These are phyloP conservation scores for Paecilomyces sp. DNA, from an alignment of 2,329 filamentous ascomycete genomes.

Conservation along the genomic window DNA sequence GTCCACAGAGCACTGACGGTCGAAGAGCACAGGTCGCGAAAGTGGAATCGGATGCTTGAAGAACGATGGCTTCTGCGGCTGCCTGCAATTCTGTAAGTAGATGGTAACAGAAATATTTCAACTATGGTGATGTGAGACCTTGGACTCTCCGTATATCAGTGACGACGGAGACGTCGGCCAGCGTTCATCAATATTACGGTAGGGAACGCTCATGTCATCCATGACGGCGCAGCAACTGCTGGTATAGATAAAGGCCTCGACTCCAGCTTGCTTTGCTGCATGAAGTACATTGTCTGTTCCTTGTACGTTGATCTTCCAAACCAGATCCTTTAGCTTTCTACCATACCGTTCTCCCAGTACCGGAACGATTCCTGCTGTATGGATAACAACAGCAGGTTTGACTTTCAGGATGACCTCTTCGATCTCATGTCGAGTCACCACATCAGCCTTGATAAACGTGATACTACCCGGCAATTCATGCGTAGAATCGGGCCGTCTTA, in stretches of 20 bases:
- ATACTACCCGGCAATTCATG: conserved; percentile 18
- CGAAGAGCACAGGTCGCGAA: conserved; percentile 36
- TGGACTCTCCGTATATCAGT: conserved; percentile 39
- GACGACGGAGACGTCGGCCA: conserved; percentile 32
- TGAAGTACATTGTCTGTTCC: conserved; percentile 49
- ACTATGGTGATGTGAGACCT: conserved; percentile 16
- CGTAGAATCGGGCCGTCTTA: conserved; percentile 19
- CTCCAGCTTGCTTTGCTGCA: conserved; percentile 37
- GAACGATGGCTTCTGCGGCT: conserved; percentile 34
- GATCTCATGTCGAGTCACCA: conserved; percentile 22
- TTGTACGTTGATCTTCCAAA: conserved; percentile 47
- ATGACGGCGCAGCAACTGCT: conserved; percentile 49
- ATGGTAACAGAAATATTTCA: not conserved
- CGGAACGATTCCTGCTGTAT: conserved; percentile 46
- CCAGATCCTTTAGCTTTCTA: conserved; percentile 26
- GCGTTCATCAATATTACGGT: conserved; percentile 31
- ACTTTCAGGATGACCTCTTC: conserved; percentile 29
- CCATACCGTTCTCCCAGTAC: conserved; percentile 28
- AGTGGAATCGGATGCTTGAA: conserved; percentile 24
- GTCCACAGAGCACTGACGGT: conserved; percentile 38
- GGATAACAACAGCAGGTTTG: conserved; percentile 45
- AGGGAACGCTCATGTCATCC: conserved; percentile 38
- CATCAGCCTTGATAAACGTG: conserved; percentile 24
- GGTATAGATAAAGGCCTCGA: conserved; percentile 49
- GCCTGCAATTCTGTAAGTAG: conserved; percentile 18